Conservation (phyloP, 345 rosid genomes). For the Eucalyptus marginata region DNA sequence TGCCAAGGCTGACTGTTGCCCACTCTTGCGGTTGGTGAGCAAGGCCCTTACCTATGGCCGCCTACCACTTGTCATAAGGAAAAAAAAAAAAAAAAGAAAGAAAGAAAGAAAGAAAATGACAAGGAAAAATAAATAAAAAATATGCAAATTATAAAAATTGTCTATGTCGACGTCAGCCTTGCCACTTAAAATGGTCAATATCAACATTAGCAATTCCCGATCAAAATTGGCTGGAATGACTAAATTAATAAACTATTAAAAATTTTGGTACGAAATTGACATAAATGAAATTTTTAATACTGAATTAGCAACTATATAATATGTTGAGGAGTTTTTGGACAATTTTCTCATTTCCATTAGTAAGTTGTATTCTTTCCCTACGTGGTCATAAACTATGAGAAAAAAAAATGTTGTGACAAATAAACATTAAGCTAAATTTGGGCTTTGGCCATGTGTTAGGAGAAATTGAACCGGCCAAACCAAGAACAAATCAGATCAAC, state of each 20-base stretch:
- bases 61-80: not conserved
- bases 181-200: not conserved
- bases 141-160: too few relatives aligned
- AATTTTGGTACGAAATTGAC: accelerated
- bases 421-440: not conserved
- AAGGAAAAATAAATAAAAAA: accelerated
- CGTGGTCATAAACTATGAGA: not conserved
- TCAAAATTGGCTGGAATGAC: too few relatives aligned
- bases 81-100: too few relatives aligned
- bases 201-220: too few relatives aligned
- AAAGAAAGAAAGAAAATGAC: too few relatives aligned
- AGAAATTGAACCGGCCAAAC: accelerated
- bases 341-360: too few relatives aligned
- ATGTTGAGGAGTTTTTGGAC: not conserved
- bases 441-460: not conserved
- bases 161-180: accelerated
- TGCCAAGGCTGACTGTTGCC: not conserved
- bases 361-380: not conserved
- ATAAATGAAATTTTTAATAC: too few relatives aligned
- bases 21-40: not conserved
- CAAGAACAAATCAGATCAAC: too few relatives aligned
- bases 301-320: too few relatives aligned
- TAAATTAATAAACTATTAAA: too few relatives aligned
- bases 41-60: not conserved
- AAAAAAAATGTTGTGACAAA: not conserved